Percentiles rank a stretch among this genome's conserved stretches.
Evolutionary conservation across 371 early-diverging fungal species (phyloP).

Genomic region (Conidiobolus incongruus): DNA sequence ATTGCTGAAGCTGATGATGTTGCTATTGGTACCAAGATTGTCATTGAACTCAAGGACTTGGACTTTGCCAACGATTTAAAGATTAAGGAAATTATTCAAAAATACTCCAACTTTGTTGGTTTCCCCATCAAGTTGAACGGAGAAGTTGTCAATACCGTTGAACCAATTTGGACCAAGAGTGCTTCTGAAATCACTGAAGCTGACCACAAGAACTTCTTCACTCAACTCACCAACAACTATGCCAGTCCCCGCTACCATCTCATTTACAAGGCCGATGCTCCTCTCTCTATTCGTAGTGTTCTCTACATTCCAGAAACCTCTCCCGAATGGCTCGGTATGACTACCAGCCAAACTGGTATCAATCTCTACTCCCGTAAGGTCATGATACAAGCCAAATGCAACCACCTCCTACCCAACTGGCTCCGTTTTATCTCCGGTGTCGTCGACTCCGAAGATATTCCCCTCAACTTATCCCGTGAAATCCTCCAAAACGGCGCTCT

Average conservation of each 20-base stretch:
- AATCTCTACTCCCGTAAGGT: constrained; percentile 60
- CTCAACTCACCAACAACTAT: no score
- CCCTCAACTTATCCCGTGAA: constrained; percentile 94
- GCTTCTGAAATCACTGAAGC: constrained; percentile 54
- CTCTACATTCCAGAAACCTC: constrained; percentile 47
- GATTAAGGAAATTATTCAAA: constrained; percentile 54
- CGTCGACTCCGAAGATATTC: constrained; percentile 91
- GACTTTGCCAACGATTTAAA: constrained; percentile 65
- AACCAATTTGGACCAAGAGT: constrained; percentile 87
- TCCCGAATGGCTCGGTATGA: constrained; percentile 38
- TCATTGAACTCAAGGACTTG: constrained; percentile 79
- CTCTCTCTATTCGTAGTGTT: constrained; percentile 44
- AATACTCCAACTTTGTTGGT: constrained; percentile 90
- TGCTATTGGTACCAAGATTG: constrained; percentile 79
- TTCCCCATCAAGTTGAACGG: constrained; percentile 79
- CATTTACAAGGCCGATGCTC: constrained; percentile 57
- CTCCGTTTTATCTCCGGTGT: constrained; percentile 71
- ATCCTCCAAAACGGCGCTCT: constrained; percentile 74
- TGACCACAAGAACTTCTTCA: constrained; percentile 82
- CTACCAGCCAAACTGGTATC: constrained; percentile 43
- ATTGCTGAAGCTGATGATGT: constrained; percentile 54
- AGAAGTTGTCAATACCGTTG: constrained; percentile 62
- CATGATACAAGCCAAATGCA: constrained; percentile 51
- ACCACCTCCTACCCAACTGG: constrained; percentile 52
- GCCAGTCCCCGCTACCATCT: constrained; percentile 44